Evolutionary conservation across 495 filamentous ascomycete species (phyloP), one percentile per base, ranked within the genome.

Genomic region (Aspergillus biplanus): DNA sequence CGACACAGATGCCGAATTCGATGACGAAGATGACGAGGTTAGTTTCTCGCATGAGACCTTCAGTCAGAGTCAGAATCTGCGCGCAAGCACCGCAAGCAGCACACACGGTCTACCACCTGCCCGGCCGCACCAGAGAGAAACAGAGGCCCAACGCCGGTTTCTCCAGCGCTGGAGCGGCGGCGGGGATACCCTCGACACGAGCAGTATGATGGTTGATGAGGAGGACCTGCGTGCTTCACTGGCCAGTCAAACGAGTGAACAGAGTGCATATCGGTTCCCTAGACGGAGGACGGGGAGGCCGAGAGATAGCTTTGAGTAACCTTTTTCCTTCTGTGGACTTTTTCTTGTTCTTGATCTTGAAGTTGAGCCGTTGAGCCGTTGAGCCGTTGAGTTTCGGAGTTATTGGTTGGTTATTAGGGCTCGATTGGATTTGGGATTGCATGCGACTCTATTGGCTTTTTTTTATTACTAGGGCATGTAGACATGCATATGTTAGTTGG

Each of bases 1-100:
- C 21, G 92, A 96, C 75, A 92, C 90, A 7, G 91, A 94, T 65
- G 84, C 82, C n/a, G 86, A 88, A 59, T 74, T 90, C 21, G 84
- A 83, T 34, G 80, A 81, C 32, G 76, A 77, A 4, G 67, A 72
- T 15, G 66, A 72, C n/a, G 67, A 78, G 11, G 50, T 70, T n/a
- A 72, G 68, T 63, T 68, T 70, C 37, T 52, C 71, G 5, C 71
- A 70, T 34, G 61, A 69, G 18, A 69, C 65, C 7, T 73, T 74
- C 47, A 52, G 62, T 5, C 67, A 73, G 50, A 52, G 62, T 6
- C 67, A 73, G 50, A 71, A 70, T 50, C 71, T 77, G 59, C 72
- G 76, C 21, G 76, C 72, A n/a, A 81, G 78, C 62, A 77, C 75
- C 6, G 72, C 73, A 1, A 79, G 73, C 66, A 75, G 67, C 61